Evolutionary conservation across 495 filamentous ascomycete genomes (phyloP).

Genomic region (Penicillium cinerascens): DNA sequence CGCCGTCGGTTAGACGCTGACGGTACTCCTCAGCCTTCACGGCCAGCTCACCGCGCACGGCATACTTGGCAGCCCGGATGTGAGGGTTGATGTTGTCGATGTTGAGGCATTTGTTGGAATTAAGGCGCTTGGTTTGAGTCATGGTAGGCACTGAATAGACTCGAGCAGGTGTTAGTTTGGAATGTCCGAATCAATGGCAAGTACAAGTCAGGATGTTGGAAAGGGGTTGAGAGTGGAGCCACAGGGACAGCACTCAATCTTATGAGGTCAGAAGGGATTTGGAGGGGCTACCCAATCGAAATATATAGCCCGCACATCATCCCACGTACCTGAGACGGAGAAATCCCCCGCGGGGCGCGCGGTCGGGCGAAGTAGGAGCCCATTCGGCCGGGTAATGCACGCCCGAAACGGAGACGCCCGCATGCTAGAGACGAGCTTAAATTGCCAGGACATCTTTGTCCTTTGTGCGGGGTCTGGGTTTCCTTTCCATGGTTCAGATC

Average conservation of each 20-base stretch:
- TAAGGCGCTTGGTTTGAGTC: constrained; percentile 32
- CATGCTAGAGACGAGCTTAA: constrained; percentile 31
- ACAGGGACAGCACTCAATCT: background rate
- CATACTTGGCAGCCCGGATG: constrained; percentile 83
- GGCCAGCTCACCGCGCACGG: constrained; percentile 92
- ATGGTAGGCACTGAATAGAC: constrained; percentile 25
- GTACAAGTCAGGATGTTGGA: background rate
- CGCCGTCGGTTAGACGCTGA: constrained; percentile 57
- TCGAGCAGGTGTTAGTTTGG: constrained; percentile 18
- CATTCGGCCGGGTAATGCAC: constrained; percentile 35
- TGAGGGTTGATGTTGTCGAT: constrained; percentile 89
- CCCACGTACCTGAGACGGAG: constrained; percentile 30
- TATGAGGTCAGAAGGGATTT: background rate
- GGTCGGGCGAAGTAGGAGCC: constrained; percentile 28
- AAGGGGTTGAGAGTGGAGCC: background rate
- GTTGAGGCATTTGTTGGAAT: constrained; percentile 55
- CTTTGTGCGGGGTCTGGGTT: background rate
- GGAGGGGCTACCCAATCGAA: background rate
- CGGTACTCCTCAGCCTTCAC: constrained; percentile 87
- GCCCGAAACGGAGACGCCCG: constrained; percentile 37
- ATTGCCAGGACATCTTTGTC: constrained; percentile 36
- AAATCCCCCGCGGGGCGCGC: constrained; percentile 26
- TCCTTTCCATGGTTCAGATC: background rate
- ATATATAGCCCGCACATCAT: constrained; percentile 23
- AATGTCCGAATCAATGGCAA: background rate